Evolutionary conservation across 2,329 filamentous ascomycete species (phyloP), one percentile per base, ranked within the genome.

Genomic region (Remersonia thermophila): DNA sequence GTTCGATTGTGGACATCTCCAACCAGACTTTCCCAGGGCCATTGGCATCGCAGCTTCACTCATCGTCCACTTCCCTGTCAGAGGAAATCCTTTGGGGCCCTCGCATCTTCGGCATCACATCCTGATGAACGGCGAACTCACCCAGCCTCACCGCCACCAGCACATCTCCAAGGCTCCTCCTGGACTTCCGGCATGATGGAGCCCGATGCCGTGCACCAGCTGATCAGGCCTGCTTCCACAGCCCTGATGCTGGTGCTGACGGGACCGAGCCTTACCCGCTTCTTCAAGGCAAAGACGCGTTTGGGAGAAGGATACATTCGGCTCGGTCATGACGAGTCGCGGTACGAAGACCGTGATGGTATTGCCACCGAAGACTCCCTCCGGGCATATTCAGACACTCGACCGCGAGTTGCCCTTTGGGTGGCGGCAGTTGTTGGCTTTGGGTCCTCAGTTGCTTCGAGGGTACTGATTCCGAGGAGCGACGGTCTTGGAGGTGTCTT

Each of bases 351-450:
- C 33, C 15, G 32, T 7, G 55, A 59, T 35, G 55, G 56, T 13
- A 42, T 49, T 33, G 53, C 55, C 13, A 58, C 54, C 11, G 50
- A 53, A 31, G 47, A 53, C 28, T 58, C 55, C 12, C 49, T 52
- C 10, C 49, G 47, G 10, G 46, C 48, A 14, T 59, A 52, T 29
- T 50, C 52, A 1, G 53, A 57, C 38, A 37, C 46, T 2, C 39
- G 43, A 17, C 48, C 55, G 12, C 48, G 54, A 7, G 30, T 51
- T 20, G 44, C 40, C 7, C 46, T 49, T 4, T 51, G 48, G 42
- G 23, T 51, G 27, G 50, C 47, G 30, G 18, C 51, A 4, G 7
- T 47, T 7, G 30, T 51, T 13, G 55, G 54, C 12, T 29, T 55
- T 14, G 51, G 41, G 6, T 41, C 50, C 2, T 45, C 52, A 1